Base-by-base conservation (phyloP, 2,329 filamentous ascomycete genomes). In the Colletotrichum salicis region DNA sequence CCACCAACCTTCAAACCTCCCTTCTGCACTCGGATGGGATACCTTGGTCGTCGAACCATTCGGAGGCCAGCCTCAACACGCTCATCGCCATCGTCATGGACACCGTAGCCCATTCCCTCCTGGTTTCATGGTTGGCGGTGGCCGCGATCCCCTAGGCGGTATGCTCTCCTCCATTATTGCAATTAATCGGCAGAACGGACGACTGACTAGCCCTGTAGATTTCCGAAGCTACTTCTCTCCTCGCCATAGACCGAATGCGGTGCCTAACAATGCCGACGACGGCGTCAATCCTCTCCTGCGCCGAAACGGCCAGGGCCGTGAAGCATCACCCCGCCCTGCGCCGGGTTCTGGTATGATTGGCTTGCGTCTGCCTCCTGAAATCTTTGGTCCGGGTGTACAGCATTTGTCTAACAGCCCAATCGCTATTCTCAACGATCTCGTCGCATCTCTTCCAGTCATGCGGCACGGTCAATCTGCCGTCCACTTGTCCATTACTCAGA, bases 221-320 rank as follows among this genome's bases (percentile, higher is more conserved):
- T 87, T 88, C 76, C 83, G 85, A 55, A 86, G 80, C 75, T 86
- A 85, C 71, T 85, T 82, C 85, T 82, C 82, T 27, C 81, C 89
- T 75, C 82, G 86, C 72, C 87, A 90, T 76, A 86, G 89, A 68
- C 81, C 87, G 64, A 86, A 86, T 58, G 84, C 83, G 24, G 84
- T 88, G 37, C 83, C 88, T 64, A 86, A 88, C 68, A 86, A 86
- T 33, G 87, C 88, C 41, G 94, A 97, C 74, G 95, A 98, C 79
- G 95, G 94, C 4, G 87, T 91, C 27, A 98, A 98, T 78, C 96
- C 96, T 55, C 86, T 98, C 13, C 89, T 98, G 65, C 92, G 95
- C 74, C 92, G 94, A 57, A 81, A 79, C 59, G 82, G 84, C 27
- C 77, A 82, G 31, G 80, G 78, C 29, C 83, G 84, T 67, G 87